Conservation (phyloP, 2,329 filamentous ascomycete species). For the Penicillium sclerotigenum region DNA sequence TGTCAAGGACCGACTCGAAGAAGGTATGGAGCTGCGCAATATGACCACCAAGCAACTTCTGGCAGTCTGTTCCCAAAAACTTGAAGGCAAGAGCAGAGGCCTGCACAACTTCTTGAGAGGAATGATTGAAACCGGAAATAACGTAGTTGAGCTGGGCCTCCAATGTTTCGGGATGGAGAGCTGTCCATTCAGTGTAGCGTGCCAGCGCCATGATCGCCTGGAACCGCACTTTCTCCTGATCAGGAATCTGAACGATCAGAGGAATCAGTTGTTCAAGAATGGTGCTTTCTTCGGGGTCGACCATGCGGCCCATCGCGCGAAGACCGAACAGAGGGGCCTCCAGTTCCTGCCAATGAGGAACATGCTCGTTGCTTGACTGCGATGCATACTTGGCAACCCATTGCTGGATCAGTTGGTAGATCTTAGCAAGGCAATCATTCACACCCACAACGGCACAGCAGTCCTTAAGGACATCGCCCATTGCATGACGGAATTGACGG, state of each 20-base stretch:
- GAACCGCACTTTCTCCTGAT: slow-evolving; percentile 97
- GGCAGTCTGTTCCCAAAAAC: slow-evolving; percentile 95
- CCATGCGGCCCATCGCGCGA: slow-evolving; percentile 95
- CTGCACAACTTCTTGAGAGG: slow-evolving; percentile 84
- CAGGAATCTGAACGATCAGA: slow-evolving; percentile 86
- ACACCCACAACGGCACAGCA: slow-evolving; percentile 95
- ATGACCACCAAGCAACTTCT: slow-evolving; percentile 76
- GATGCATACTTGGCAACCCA: slow-evolving; percentile 84
- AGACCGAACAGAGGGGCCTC: slow-evolving; percentile 94
- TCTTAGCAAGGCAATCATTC: slow-evolving; percentile 84
- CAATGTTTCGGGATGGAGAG: slow-evolving; percentile 86
- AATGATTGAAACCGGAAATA: slow-evolving; percentile 83
- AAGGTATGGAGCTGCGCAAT: slow-evolving; percentile 85
- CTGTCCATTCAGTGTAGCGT: slow-evolving; percentile 96
- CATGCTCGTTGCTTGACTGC: slow-evolving; percentile 68
- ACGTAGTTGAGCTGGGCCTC: slow-evolving; percentile 95
- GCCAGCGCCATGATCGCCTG: slow-evolving; percentile 97
- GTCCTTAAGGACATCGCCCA: slow-evolving; percentile 97
- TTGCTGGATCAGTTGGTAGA: slow-evolving; percentile 76
- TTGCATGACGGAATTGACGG: slow-evolving; percentile 89
- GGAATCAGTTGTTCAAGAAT: slow-evolving; percentile 91
- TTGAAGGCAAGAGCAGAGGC: slow-evolving; percentile 93
- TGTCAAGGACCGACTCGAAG: slow-evolving; percentile 85
- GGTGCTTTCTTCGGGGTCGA: slow-evolving; percentile 79
- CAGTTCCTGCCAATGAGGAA: slow-evolving; percentile 93